Evolutionary conservation across 1,284 basidiomycete species (phyloP).

Genomic region (Papiliotrema terrestris): DNA sequence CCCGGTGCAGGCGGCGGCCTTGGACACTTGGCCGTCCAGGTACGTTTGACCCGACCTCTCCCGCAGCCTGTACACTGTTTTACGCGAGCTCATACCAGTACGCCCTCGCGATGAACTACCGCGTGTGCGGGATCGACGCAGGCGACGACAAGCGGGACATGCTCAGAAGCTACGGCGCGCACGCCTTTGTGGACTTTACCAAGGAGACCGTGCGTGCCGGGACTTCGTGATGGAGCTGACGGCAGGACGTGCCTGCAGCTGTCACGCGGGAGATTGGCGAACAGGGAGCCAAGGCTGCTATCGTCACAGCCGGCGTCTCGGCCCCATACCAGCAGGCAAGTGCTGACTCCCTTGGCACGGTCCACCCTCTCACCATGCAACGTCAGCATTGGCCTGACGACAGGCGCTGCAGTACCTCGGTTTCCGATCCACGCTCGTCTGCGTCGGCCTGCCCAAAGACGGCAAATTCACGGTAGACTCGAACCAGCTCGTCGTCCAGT

Average conservation of each 20-base stretch:
- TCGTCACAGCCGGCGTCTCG: not conserved
- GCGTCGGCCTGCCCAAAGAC: conserved; percentile 4
- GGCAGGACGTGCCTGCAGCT: conserved; percentile 1
- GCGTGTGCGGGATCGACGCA: not conserved
- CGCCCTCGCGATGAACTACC: conserved; percentile 6
- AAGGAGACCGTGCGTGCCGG: not conserved
- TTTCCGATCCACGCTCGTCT: conserved; percentile 3
- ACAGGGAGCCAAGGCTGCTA: not conserved
- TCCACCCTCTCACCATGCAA: not conserved
- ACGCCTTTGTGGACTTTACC: not conserved
- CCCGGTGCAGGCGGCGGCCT: conserved; percentile 4
- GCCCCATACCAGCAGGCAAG: conserved; percentile 3
- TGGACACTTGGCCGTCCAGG: conserved; percentile 3
- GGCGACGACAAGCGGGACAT: conserved; percentile 4
- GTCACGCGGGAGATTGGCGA: not conserved
- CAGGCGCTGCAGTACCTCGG: conserved; percentile 4
- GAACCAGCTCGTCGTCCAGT: not conserved
- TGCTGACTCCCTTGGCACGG: not conserved
- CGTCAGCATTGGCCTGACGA: not conserved
- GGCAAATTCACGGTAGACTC: not conserved
- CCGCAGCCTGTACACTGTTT: too few species aligned
- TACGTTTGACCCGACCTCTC: not conserved
- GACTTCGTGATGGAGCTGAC: not conserved
- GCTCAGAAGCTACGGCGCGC: not conserved
- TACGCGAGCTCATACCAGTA: conserved; percentile 3